A percentile compares a stretch with the other conserved stretches of the same genome.
Conservation (phyloP, 1,284 basidiomycete species). For the Papiliotrema nemorosa region DNA sequence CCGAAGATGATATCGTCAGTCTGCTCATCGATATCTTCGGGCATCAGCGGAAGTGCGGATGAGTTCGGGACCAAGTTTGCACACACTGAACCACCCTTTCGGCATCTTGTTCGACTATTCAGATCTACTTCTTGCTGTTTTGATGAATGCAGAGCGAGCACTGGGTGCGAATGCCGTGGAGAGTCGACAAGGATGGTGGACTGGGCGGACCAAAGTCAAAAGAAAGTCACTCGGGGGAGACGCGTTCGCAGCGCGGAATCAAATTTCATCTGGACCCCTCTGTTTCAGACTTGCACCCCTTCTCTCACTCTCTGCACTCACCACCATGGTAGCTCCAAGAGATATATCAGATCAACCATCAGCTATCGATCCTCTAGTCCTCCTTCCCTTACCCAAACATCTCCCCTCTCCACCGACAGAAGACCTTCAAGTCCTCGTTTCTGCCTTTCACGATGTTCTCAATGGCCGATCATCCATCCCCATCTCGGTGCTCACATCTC, state of each 20-base stretch:
- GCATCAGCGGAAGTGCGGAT: too few species aligned
- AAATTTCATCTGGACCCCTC: too few species aligned
- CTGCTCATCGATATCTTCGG: constrained; percentile 34
- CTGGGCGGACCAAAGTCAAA: too few species aligned
- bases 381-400: constrained; percentile 28
- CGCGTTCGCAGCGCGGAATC: too few species aligned
- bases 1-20: constrained; percentile 45
- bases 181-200: too few species aligned
- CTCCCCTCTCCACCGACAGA: constrained; percentile 9
- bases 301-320: too few species aligned
- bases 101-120: constrained; percentile 4
- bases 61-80: too few species aligned
- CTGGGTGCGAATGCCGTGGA: too few species aligned
- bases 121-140: not conserved
- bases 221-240: too few species aligned
- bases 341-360: constrained; percentile 21
- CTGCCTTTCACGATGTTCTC: constrained; percentile 19
- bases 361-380: constrained; percentile 33
- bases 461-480: constrained; percentile 3
- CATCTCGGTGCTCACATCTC: constrained; percentile 16
- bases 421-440: constrained; percentile 19
- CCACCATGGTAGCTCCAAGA: constrained; percentile 28
- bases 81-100: constrained; percentile 36
- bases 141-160: not conserved
- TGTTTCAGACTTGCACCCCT: too few species aligned